phyloP scores from a whole-genome alignment of 441 rosid genomes.

The Pelargonium citronellum region DNA sequence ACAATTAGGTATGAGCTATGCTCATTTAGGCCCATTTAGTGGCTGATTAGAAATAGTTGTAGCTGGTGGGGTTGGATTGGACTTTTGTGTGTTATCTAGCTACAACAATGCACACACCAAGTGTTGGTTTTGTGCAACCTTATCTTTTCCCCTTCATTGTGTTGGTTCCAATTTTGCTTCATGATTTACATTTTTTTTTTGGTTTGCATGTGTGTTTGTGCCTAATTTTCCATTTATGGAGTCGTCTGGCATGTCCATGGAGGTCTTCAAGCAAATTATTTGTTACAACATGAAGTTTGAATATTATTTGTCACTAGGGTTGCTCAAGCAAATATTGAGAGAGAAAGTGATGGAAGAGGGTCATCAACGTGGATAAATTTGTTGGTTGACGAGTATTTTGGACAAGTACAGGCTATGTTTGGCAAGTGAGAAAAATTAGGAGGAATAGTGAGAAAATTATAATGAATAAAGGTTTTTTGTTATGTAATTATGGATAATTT shows the following conservation, averaged over 20 bases:
- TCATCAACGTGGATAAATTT: not conserved
- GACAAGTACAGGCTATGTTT: not conserved
- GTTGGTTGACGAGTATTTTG: not conserved
- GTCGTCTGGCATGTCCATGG: not conserved
- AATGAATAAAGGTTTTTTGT: no score
- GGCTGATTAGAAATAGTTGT: not conserved
- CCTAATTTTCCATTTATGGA: constrained; percentile 4
- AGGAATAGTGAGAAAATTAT: not conserved
- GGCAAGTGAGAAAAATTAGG: not conserved
- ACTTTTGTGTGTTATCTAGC: no score
- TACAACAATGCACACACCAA: no score
- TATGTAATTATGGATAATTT: no score
- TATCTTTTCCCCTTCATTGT: not conserved
- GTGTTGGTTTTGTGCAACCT: not conserved
- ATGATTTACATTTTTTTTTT: not conserved
- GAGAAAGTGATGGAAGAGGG: not conserved
- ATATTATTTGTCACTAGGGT: not conserved
- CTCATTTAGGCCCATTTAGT: constrained; percentile 25
- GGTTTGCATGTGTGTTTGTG: not conserved
- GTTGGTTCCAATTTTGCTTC: not conserved
- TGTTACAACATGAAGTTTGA: not conserved
- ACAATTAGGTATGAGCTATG: constrained; percentile 60
- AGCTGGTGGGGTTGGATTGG: not conserved
- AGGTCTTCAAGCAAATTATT: not conserved
- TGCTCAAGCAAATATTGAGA: no score